These are phyloP conservation scores for Cordia subcordata DNA, from an alignment of 257 asterid genomes.

Conservation along the genomic window DNA sequence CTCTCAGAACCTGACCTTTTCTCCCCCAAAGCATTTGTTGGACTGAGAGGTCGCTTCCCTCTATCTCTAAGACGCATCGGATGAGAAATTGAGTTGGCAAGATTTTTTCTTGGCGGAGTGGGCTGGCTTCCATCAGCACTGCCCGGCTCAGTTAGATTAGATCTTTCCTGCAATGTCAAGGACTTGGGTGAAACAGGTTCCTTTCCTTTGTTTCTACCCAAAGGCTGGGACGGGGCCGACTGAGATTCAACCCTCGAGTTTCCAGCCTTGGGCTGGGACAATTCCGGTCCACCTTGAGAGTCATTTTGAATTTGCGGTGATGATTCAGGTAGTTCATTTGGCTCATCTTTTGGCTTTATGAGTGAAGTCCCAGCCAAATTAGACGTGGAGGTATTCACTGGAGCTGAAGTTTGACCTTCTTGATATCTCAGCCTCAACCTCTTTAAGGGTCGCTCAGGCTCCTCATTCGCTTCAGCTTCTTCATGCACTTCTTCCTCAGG, in stretches of 20 bases:
- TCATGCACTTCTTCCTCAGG: slow-evolving; percentile 25
- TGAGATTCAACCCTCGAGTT: slow-evolving; percentile 24
- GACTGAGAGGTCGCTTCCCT: slow-evolving; percentile 33
- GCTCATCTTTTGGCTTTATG: slow-evolving; percentile 56
- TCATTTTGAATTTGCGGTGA: slow-evolving; percentile 16
- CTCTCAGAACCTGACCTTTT: slow-evolving; percentile 25
- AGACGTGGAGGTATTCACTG: slow-evolving; percentile 10
- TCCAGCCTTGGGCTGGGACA: slow-evolving; percentile 24
- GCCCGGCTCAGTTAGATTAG: slow-evolving; percentile 22
- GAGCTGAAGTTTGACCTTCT: slow-evolving; percentile 43
- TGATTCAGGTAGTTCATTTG: slow-evolving; percentile 33
- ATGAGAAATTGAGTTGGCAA: slow-evolving; percentile 31
- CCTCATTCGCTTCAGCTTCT: slow-evolving; percentile 45
- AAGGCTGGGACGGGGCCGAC: slow-evolving; percentile 18
- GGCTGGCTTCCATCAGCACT: slow-evolving; percentile 16
- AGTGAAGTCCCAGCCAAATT: slow-evolving; percentile 21
- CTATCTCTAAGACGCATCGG: slow-evolving; percentile 38
- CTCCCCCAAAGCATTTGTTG: slow-evolving; percentile 35
- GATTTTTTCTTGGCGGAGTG: slow-evolving; percentile 15
- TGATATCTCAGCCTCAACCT: slow-evolving; percentile 43
- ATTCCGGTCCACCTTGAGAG: slow-evolving; percentile 15
- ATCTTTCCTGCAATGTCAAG: slow-evolving; percentile 21
- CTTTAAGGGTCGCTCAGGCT: slow-evolving; percentile 52
- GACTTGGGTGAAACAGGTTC: slow-evolving; percentile 32
- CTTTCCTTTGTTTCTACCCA: slow-evolving; percentile 37